Conservation (phyloP, 495 filamentous ascomycete genomes). For the Chaetomium fimeti region DNA sequence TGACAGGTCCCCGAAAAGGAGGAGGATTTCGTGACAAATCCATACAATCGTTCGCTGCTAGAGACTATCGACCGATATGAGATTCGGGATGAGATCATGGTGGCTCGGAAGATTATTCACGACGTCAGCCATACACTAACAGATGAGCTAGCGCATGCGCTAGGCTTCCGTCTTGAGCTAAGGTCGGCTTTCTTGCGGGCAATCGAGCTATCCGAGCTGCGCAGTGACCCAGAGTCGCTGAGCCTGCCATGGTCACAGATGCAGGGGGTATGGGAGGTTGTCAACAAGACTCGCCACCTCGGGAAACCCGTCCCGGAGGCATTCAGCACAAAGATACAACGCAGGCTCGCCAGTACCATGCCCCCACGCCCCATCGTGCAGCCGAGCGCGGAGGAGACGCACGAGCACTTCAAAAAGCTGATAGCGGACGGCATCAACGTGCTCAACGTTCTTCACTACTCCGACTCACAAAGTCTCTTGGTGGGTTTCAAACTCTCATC, state of each 20-base stretch:
- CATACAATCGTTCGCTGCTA: slow-evolving; percentile 77
- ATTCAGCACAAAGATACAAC: slow-evolving; percentile 88
- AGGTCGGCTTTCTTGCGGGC: slow-evolving; percentile 60
- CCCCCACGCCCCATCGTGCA: slow-evolving; percentile 88
- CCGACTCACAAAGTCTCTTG: slow-evolving; percentile 65
- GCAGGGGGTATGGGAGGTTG: slow-evolving; percentile 45
- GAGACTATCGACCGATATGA: slow-evolving; percentile 56
- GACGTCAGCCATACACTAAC: slow-evolving; percentile 45
- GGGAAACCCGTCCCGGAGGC: slow-evolving; percentile 68
- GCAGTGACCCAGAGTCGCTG: slow-evolving; percentile 43
- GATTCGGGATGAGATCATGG: slow-evolving; percentile 59
- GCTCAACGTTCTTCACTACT: slow-evolving; percentile 66
- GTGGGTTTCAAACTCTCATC: slow-evolving; percentile 38
- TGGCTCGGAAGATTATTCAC: slow-evolving; percentile 58
- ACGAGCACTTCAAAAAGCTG: slow-evolving; percentile 64
- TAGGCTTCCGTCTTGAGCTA: slow-evolving; percentile 62
- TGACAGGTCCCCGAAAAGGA: slow-evolving; percentile 57
- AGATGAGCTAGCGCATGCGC: slow-evolving; percentile 55
- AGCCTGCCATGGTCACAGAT: slow-evolving; percentile 51
- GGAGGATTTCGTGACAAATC: slow-evolving; percentile 91
- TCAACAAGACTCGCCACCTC: slow-evolving; percentile 58
- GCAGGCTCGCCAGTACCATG: slow-evolving; percentile 84
- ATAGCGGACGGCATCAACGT: slow-evolving; percentile 70
- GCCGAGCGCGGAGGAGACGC: slow-evolving; percentile 68
- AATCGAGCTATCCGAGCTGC: slow-evolving; percentile 46